phyloP scores from a whole-genome alignment of 768 basidiomycete species.

The Lyophyllum decastes region DNA sequence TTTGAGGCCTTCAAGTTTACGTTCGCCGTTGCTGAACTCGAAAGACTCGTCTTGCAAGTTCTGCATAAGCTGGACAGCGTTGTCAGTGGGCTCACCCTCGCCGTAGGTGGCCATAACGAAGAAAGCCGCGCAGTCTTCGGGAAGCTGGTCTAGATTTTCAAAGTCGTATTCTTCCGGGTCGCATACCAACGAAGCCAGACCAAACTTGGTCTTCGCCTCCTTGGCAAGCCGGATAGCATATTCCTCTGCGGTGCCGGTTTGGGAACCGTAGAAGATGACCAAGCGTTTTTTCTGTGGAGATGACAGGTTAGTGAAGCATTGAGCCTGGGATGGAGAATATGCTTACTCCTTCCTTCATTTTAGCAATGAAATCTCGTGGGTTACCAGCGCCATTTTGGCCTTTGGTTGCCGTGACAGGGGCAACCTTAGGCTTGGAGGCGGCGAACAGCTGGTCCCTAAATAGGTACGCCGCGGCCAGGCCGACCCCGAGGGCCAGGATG shows the following conservation, averaged over 20 bases:
- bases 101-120: conserved; percentile 99
- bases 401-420: conserved; percentile 44
- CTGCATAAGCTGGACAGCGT: conserved; percentile 93
- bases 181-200: conserved; percentile 92
- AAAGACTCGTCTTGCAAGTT: conserved; percentile 86
- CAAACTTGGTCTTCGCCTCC: conserved; percentile 96
- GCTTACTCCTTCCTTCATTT: conserved; percentile 92
- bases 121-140: conserved; percentile 85
- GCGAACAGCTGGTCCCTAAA: conserved; percentile 82
- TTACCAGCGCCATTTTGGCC: conserved; percentile 73
- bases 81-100: conserved; percentile 98
- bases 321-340: not conserved
- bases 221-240: conserved; percentile 97
- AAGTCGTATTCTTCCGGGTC: conserved; percentile 99
- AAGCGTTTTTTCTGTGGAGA: conserved; percentile 85
- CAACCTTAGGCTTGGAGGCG: conserved; percentile 61
- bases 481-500: conserved; percentile 72
- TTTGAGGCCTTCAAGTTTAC: conserved; percentile 79
- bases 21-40: conserved; percentile 81
- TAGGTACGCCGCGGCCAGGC: conserved; percentile 77
- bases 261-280: conserved; percentile 97
- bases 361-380: conserved; percentile 91
- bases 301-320: conserved; percentile 1
- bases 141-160: conserved; percentile 89
- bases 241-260: conserved; percentile 98